Percentiles rank a stretch among this genome's conserved stretches.
These are phyloP conservation scores for Cytospora paraplurivora DNA, from an alignment of 2,329 filamentous ascomycete species.

Conservation along the genomic window DNA sequence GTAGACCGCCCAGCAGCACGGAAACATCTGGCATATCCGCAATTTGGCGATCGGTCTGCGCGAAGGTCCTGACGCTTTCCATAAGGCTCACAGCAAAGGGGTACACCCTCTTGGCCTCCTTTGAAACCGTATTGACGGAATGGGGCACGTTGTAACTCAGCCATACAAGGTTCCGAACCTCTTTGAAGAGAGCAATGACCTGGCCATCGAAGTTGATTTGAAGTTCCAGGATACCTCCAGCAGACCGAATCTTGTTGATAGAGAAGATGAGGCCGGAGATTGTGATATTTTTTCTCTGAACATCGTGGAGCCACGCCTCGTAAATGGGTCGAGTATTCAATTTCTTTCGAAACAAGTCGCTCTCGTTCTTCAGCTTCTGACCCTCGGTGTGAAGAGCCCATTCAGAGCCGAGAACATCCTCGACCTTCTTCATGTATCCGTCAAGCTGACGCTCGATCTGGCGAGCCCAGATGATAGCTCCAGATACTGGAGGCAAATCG, in stretches of 20 bases:
- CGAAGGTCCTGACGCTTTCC: conserved; percentile 94
- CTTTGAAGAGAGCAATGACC: conserved; percentile 97
- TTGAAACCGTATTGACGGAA: conserved; percentile 91
- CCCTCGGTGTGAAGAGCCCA: conserved; percentile 95
- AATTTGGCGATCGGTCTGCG: conserved; percentile 85
- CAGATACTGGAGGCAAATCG: conserved; percentile 92
- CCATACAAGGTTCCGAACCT: conserved; percentile 95
- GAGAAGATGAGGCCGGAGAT: conserved; percentile 92
- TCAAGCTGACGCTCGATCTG: conserved; percentile 97
- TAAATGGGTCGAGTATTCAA: conserved; percentile 92
- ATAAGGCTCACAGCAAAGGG: conserved; percentile 97
- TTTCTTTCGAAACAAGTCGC: conserved; percentile 93
- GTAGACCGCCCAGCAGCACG: conserved; percentile 84
- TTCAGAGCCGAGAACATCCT: conserved; percentile 90
- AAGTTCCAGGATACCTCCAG: conserved; percentile 84
- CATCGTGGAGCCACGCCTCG: conserved; percentile 92
- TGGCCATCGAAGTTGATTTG: conserved; percentile 96
- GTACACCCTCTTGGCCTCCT: conserved; percentile 98
- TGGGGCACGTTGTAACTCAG: conserved; percentile 93
- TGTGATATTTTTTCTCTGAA: conserved; percentile 82
- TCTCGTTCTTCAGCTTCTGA: conserved; percentile 88
- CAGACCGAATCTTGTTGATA: conserved; percentile 84
- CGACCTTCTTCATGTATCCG: conserved; percentile 98
- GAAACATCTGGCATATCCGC: conserved; percentile 84
- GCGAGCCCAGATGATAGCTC: conserved; percentile 95